Conservation (phyloP, 2,329 filamentous ascomycete species). For the Xylaria sp. region DNA sequence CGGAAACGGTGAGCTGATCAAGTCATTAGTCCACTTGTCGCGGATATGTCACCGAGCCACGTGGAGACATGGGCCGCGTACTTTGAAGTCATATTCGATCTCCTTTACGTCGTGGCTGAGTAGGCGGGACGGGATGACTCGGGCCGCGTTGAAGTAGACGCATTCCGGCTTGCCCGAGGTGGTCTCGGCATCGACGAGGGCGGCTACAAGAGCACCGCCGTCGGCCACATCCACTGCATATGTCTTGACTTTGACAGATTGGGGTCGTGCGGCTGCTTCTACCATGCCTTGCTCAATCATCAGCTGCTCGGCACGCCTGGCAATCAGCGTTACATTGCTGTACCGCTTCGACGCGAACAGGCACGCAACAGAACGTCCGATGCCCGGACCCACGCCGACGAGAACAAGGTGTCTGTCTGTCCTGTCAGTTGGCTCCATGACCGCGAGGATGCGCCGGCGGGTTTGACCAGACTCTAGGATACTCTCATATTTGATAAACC, state of each 20-base stretch:
- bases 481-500: background rate
- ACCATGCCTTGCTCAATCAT: background rate
- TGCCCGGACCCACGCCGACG: background rate
- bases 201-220: background rate
- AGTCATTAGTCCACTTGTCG: background rate
- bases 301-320: background rate
- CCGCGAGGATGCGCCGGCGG: background rate
- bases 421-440: background rate
- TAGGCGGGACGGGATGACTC: background rate
- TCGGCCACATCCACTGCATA: background rate
- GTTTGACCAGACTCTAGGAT: background rate
- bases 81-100: background rate
- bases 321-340: background rate
- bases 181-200: background rate
- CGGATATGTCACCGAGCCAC: background rate
- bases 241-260: background rate
- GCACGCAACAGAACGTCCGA: background rate
- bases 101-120: background rate
- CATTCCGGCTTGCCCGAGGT: background rate
- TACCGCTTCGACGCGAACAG: background rate
- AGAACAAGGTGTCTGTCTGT: background rate
- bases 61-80: background rate
- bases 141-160: background rate
- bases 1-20: background rate
- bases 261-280: background rate